Conservation (phyloP, 75 land plant genomes). For the Chamaecyparis obtusa region DNA sequence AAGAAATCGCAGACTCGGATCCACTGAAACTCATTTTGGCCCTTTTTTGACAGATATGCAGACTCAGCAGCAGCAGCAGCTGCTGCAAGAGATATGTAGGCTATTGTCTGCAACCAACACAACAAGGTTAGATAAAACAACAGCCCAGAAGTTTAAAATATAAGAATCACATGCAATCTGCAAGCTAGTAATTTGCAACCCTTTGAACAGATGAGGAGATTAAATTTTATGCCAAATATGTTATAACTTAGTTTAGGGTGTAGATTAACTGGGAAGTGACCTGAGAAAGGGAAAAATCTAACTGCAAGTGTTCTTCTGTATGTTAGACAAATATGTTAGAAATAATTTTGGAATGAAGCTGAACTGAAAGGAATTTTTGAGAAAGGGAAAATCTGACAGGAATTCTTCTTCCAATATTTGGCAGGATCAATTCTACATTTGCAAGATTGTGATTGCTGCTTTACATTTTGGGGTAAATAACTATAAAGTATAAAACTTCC, state of each 20-base stretch:
- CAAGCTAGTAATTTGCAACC: neutral
- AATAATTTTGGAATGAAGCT: no score
- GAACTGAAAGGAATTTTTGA: no score
- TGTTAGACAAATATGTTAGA: neutral
- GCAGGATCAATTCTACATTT: no score
- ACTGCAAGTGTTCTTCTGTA: no score
- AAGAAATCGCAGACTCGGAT: slow-evolving; percentile 55
- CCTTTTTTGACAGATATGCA: slow-evolving; percentile 49
- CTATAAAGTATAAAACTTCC: no score
- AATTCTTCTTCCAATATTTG: no score
- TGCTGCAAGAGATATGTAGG: slow-evolving; percentile 52
- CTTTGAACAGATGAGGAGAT: neutral
- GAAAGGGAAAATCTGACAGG: no score
- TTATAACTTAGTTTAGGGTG: no score
- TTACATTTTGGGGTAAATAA: no score
- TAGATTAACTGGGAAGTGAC: neutral
- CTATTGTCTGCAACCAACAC: slow-evolving; percentile 37
- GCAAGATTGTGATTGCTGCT: no score
- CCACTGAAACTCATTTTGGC: slow-evolving; percentile 65
- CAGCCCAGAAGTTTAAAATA: neutral
- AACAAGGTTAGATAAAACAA: neutral
- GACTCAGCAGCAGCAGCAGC: slow-evolving; percentile 62
- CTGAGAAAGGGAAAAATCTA: no score
- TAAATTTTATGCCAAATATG: no score
- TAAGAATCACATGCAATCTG: neutral